Evolutionary conservation across 129 eudicot species (phyloP).

Genomic region (carrot (Daucus carota)): DNA sequence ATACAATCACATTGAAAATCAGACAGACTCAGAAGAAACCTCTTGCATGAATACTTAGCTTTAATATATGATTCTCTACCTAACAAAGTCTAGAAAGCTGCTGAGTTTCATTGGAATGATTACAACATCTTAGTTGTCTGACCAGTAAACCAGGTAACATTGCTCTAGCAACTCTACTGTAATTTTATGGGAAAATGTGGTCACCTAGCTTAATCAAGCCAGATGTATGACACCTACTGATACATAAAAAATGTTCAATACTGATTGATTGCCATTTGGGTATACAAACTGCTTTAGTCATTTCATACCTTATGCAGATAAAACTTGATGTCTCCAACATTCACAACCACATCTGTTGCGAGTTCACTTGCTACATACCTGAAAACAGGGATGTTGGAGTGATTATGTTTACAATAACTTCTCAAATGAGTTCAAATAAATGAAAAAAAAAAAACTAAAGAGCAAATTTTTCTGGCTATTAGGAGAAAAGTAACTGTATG

Average conservation of each 20-base stretch:
- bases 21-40: neutral
- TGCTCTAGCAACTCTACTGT: neutral
- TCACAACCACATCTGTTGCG: constrained; percentile 58
- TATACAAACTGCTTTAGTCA: neutral
- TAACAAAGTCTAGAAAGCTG: neutral
- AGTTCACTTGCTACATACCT: constrained; percentile 78
- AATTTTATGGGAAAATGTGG: neutral
- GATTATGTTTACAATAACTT: neutral
- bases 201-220: neutral
- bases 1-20: neutral
- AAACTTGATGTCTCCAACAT: constrained; percentile 67
- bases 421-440: neutral
- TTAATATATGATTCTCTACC: neutral
- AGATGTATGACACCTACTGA: neutral
- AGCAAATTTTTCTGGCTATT: constrained; percentile 2
- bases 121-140: no score
- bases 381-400: constrained; percentile 5
- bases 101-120: no score
- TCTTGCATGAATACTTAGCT: neutral
- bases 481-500: constrained; percentile 1
- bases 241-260: neutral
- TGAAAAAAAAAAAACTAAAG: neutral
- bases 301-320: constrained; percentile 70
- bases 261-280: neutral
- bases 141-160: neutral